Evolutionary conservation across 352 stramenopile species (phyloP).

Genomic region (Pythium rhizo-oryzae): DNA sequence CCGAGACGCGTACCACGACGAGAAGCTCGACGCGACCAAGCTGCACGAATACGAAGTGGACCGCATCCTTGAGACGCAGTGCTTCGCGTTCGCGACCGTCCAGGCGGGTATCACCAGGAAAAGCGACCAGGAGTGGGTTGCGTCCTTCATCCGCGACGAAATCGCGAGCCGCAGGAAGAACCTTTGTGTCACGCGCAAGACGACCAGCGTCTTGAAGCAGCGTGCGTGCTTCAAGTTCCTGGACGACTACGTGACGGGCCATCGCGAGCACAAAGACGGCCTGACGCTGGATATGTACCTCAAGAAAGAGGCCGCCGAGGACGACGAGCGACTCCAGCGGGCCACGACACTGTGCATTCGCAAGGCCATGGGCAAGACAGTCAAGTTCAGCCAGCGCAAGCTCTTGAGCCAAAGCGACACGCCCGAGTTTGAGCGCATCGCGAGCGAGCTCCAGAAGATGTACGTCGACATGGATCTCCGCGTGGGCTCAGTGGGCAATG

Average conservation of each 20-base stretch:
- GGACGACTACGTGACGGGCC: slow-evolving; percentile 8
- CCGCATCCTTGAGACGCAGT: slow-evolving; percentile 8
- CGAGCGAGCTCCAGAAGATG: slow-evolving; percentile 7
- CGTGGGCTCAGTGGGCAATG: not conserved
- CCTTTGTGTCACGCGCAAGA: not conserved
- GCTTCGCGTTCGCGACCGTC: slow-evolving; percentile 2
- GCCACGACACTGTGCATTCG: slow-evolving; percentile 1
- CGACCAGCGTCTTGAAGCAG: not conserved
- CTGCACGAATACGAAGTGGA: slow-evolving; percentile 6
- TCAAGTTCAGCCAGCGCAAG: slow-evolving; percentile 14
- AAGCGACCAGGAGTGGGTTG: slow-evolving; percentile 1
- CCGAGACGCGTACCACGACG: slow-evolving; percentile 1
- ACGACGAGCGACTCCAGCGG: slow-evolving; percentile 3
- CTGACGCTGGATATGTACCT: slow-evolving; percentile 8
- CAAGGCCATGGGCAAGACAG: slow-evolving; percentile 7
- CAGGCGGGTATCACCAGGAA: not conserved
- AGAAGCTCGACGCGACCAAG: not conserved
- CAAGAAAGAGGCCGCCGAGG: not conserved
- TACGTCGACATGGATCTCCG: slow-evolving; percentile 12
- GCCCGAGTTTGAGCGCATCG: not conserved
- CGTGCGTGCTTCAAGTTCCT: slow-evolving; percentile 1
- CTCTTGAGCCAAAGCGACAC: not conserved
- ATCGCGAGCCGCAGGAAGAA: slow-evolving; percentile 6
- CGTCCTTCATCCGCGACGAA: slow-evolving; percentile 4
- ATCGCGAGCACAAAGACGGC: slow-evolving; percentile 6